Base-by-base conservation (phyloP, 306 rosid species). In the Geum urbanum region DNA sequence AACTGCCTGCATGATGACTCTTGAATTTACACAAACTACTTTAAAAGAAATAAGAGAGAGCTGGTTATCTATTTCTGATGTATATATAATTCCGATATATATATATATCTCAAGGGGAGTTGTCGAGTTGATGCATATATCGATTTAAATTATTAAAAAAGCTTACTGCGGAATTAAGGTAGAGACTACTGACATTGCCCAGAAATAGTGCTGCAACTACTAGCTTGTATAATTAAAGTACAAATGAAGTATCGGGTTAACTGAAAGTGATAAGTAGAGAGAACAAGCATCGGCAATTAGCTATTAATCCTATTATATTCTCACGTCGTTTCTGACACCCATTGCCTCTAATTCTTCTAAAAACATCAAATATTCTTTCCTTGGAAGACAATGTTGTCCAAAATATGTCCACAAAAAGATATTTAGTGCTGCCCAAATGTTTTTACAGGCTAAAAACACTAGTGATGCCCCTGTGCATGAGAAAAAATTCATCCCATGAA, bases 201-300 rank as follows among this genome's bases (percentile, higher is more conserved):
- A 13, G 43, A 58, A 39, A 32, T 41, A 58, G 41, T 41, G 60
- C 70, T 37, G n/a, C 72, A 1, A 56, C 45, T 44, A 55, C 71
- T 58, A 32, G 43, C 11, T 58, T 58, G 43, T 10, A 63, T 37
- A 40, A 39, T 64, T 63, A 54, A 64, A 49, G 72, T 67, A 52
- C 60, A 55, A 22, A 1, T 55, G 39, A 55, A 27, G 53, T 15
- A 32, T 20, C 19, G 27, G 37, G 9, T 52, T 51, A 67, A 44
- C 77, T 0, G 64, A 62, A 61, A 72, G 69, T 0, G 35, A 9
- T 32, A 45, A 66, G 62, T 65, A 74, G 15, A 6, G 65, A 66
- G 22, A 37, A 56, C 52, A 35, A 44, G 16, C 14, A 58, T 27
- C 12, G 66, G 3, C 50, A 35, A 74, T 5, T 44, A 10, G 15